Percentiles rank a stretch among this genome's conserved stretches.
These are phyloP conservation scores for Agrocybe praecox DNA, from an alignment of 768 basidiomycete species.

Conservation along the genomic window DNA sequence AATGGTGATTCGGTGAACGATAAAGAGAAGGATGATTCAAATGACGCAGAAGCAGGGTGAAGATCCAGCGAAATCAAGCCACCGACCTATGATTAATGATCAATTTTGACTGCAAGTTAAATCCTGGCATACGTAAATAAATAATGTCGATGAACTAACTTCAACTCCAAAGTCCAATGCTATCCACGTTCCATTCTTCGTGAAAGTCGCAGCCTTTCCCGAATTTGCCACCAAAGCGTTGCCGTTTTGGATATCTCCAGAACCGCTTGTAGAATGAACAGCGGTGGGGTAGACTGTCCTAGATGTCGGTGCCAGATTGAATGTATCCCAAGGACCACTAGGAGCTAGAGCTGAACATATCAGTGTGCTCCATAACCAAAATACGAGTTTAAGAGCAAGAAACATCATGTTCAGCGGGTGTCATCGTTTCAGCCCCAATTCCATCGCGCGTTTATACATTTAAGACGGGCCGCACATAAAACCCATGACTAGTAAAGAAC, in stretches of 20 bases:
- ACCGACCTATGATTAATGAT: slow-evolving; percentile 40
- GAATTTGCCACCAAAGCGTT: slow-evolving; percentile 33
- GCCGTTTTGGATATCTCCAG: slow-evolving; percentile 27
- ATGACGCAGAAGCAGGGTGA: slow-evolving; percentile 22
- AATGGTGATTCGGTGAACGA: slow-evolving; percentile 61
- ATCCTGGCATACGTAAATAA: background rate
- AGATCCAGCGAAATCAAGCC: slow-evolving; percentile 54
- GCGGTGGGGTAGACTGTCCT: slow-evolving; percentile 46
- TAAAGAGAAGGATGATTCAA: slow-evolving; percentile 42
- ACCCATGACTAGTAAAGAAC: too few species aligned
- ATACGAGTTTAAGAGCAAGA: background rate
- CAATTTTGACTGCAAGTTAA: background rate
- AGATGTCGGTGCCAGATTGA: slow-evolving; percentile 51
- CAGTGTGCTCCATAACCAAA: background rate
- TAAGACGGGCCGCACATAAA: too few species aligned
- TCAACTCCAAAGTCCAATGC: slow-evolving; percentile 59
- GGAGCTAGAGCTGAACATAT: slow-evolving; percentile 32
- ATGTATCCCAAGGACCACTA: slow-evolving; percentile 51
- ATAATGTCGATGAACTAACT: slow-evolving; percentile 26
- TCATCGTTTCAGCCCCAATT: too few species aligned
- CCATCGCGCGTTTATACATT: too few species aligned
- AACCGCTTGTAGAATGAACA: slow-evolving; percentile 38
- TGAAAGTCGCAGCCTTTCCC: slow-evolving; percentile 38
- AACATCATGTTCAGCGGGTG: background rate
- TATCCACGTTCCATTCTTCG: slow-evolving; percentile 44